A percentile compares a stretch with the other conserved stretches of the same genome.
Conservation (phyloP, 495 filamentous ascomycete genomes). For the Aspergillus coremiiformis region DNA sequence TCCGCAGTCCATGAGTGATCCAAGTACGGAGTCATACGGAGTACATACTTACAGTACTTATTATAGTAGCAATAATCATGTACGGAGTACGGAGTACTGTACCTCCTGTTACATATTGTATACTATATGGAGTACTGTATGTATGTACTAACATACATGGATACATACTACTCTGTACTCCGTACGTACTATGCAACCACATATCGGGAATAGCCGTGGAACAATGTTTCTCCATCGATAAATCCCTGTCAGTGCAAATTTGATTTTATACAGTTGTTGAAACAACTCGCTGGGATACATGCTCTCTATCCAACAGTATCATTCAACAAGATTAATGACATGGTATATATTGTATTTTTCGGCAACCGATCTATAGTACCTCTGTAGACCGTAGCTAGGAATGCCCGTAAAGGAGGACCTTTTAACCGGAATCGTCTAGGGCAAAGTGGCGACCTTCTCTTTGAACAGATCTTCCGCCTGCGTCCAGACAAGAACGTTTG, state of each 20-base stretch:
- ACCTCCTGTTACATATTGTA: no score
- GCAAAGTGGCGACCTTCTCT: slow-evolving; percentile 73
- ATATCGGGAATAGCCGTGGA: background rate
- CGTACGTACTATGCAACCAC: background rate
- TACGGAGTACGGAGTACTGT: no score
- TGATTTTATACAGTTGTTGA: background rate
- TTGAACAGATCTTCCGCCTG: slow-evolving; percentile 78
- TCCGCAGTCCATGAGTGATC: no score
- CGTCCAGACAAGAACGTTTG: slow-evolving; percentile 68
- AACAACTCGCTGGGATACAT: background rate
- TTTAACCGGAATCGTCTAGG: slow-evolving; percentile 23
- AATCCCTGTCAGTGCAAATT: no score
- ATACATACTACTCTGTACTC: background rate
- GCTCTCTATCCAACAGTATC: background rate
- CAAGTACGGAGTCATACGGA: background rate
- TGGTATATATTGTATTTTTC: background rate
- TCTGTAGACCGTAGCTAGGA: background rate
- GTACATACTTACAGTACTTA: background rate
- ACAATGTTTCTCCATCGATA: background rate
- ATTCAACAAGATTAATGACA: background rate
- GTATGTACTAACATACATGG: no score
- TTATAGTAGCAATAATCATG: no score
- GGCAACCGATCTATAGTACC: background rate
- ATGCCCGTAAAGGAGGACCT: background rate
- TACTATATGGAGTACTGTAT: no score